A percentile compares a stretch with the other conserved stretches of the same genome.
These are phyloP conservation scores for Selaginella tamariscina DNA, from an alignment of 75 land plant species.

Conservation along the genomic window DNA sequence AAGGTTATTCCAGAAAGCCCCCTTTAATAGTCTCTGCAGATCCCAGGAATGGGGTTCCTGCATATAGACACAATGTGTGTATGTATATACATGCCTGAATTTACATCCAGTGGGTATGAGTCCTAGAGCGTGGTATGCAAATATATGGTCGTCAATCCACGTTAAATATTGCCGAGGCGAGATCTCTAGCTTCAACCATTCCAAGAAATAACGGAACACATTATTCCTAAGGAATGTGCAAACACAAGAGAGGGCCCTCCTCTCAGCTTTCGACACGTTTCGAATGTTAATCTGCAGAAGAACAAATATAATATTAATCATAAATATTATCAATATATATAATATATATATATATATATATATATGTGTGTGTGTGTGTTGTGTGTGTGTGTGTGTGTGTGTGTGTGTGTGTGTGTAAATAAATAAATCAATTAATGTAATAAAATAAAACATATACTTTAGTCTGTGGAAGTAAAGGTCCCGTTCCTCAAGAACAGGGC, in stretches of 20 bases:
- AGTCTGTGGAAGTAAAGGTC: slow-evolving; percentile 97
- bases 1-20: slow-evolving; percentile 67
- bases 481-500: slow-evolving; percentile 79
- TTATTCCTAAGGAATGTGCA: slow-evolving; percentile 98
- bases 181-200: slow-evolving; percentile 95
- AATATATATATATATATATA: not conserved
- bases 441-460: slow-evolving; percentile 40
- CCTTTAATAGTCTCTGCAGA: slow-evolving; percentile 68
- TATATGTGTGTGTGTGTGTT: no score
- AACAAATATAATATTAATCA: not conserved
- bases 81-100: not conserved
- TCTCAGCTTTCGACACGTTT: slow-evolving; percentile 88
- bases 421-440: not conserved
- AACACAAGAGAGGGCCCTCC: slow-evolving; percentile 95
- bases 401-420: not conserved
- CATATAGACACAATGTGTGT: not conserved
- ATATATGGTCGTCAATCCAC: slow-evolving; percentile 93
- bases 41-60: slow-evolving; percentile 94
- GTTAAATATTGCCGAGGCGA: slow-evolving; percentile 69
- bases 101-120: slow-evolving; percentile 23
- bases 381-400: slow-evolving; percentile 1
- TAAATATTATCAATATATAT: not conserved
- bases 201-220: slow-evolving; percentile 97
- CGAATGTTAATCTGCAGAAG: slow-evolving; percentile 75
- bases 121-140: slow-evolving; percentile 97